These are phyloP conservation scores for Trichoderma arundinaceum DNA, from an alignment of 2,329 filamentous ascomycete species.

Conservation along the genomic window DNA sequence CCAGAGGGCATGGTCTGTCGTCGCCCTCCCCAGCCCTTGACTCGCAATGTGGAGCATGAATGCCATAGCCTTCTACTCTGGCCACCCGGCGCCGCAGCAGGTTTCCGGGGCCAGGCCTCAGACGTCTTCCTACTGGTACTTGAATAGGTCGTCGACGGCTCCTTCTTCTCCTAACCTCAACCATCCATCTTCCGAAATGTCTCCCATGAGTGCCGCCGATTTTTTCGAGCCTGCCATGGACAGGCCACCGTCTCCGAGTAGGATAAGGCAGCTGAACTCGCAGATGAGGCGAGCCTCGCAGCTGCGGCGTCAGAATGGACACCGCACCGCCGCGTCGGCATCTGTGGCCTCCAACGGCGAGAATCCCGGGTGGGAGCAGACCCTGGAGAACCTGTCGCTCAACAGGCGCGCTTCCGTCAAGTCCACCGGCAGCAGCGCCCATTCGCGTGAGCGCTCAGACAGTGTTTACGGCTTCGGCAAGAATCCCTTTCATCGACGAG, in stretches of 20 bases:
- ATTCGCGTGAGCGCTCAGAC: slow-evolving; percentile 58
- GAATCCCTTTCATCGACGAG: slow-evolving; percentile 62
- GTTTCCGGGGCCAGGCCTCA: slow-evolving; percentile 10
- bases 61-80: slow-evolving; percentile 31
- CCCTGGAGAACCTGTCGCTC: slow-evolving; percentile 55
- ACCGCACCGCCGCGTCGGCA: slow-evolving; percentile 57
- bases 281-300: slow-evolving; percentile 63
- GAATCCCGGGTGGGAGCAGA: slow-evolving; percentile 56
- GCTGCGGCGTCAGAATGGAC: slow-evolving; percentile 41
- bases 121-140: slow-evolving; percentile 22
- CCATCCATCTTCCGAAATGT: slow-evolving; percentile 24
- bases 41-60: slow-evolving; percentile 39
- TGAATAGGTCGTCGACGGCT: slow-evolving; percentile 75
- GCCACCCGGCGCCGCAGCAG: slow-evolving; percentile 15
- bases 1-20: slow-evolving; percentile 41
- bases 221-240: slow-evolving; percentile 64
- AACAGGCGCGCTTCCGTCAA: slow-evolving; percentile 63
- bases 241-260: slow-evolving; percentile 65
- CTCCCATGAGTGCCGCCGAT: slow-evolving; percentile 39
- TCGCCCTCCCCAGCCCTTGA: slow-evolving; percentile 39
- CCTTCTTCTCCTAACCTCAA: slow-evolving; percentile 43
- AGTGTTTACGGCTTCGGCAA: slow-evolving; percentile 65
- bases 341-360: slow-evolving; percentile 55
- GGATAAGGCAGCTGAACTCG: slow-evolving; percentile 62
- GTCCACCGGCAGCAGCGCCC: slow-evolving; percentile 59